These are phyloP conservation scores for Isatis tinctoria DNA, from an alignment of 345 rosid genomes.

Conservation along the genomic window DNA sequence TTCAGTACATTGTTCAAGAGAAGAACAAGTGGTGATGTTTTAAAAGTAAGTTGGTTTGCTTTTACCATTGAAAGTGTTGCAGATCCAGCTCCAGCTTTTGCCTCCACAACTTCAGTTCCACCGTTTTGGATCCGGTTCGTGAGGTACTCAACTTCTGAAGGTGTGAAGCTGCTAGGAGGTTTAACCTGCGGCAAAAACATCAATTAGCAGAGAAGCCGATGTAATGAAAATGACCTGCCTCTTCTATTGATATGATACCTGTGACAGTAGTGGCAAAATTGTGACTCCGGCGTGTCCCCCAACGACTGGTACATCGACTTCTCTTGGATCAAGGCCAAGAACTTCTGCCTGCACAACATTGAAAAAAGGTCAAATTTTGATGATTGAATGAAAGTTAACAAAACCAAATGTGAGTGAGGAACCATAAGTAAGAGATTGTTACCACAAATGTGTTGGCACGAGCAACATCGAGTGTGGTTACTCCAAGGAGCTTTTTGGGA, in stretches of 20 bases:
- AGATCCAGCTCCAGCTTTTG: constrained; percentile 83
- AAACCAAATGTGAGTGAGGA: not conserved
- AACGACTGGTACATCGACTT: constrained; percentile 92
- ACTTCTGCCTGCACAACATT: constrained; percentile 76
- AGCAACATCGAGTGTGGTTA: constrained; percentile 82
- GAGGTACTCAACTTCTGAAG: constrained; percentile 57
- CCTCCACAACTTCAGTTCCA: constrained; percentile 90
- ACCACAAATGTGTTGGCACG: constrained; percentile 92
- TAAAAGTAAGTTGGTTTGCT: not conserved
- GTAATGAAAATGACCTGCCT: not conserved
- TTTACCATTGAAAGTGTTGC: constrained; percentile 80
- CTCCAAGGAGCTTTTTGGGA: constrained; percentile 77
- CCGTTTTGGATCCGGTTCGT: constrained; percentile 82
- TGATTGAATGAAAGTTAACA: not conserved
- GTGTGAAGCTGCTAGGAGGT: constrained; percentile 67
- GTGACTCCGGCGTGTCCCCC: constrained; percentile 98
- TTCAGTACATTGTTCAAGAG: not conserved
- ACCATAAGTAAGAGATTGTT: not conserved
- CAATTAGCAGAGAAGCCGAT: not conserved
- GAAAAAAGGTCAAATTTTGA: not conserved
- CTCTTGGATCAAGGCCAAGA: constrained; percentile 92
- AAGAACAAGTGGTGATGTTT: not conserved
- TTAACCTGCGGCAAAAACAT: constrained; percentile 43
- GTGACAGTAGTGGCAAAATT: constrained; percentile 90
- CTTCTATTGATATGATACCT: constrained; percentile 35